Evolutionary conservation across 768 basidiomycete species (phyloP), one percentile per base, ranked within the genome.

Genomic region (Xerocomellus intermedius): DNA sequence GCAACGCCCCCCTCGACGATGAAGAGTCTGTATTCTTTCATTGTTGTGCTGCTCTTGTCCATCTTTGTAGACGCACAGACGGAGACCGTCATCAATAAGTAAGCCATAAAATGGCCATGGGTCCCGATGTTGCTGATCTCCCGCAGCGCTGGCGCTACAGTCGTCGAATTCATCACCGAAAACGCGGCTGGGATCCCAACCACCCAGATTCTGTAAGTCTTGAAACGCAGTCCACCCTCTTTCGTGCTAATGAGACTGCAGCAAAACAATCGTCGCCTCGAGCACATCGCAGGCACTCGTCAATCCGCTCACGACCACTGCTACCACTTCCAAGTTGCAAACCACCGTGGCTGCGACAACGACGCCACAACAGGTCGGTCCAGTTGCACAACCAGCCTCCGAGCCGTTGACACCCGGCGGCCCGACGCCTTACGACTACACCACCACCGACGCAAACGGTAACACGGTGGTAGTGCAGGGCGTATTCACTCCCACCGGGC

Each of bases 361-460:
- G 17, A 49, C 72, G 9, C 8, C 63, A 24, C 50, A 41, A n/a
- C 54, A 43, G 13, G 63, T 45, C 50, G 70, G 52, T 22, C 67
- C 85, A 4, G 85, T 87, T 0, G 86, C 78, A 8, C 77, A 80
- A 58, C 83, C 84, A 22, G 74, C 63, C 3, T 30, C 78, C 5
- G 73, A 70, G 24, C 69, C 67, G 3, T 68, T 59, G 21, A 63
- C 69, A 3, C 73, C 81, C 32, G 76, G 77, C 7, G 81, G 77
- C 2, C 75, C 76, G 28, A 82, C 79, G 0, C 79, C 79, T 0
- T 83, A 74, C 63, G 67, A 67, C 2, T 83, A 82, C 57, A 82
- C 80, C 30, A 83, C 82, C 0, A 72, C 66, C 50, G 58, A 74
- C 41, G 72, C 72, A 47, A 54, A 42, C 21, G 72, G 73, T 6